A percentile compares a stretch with the other conserved stretches of the same genome.
Conservation (phyloP, 805 yeast species). For the Kockiozyma suomiensis region DNA sequence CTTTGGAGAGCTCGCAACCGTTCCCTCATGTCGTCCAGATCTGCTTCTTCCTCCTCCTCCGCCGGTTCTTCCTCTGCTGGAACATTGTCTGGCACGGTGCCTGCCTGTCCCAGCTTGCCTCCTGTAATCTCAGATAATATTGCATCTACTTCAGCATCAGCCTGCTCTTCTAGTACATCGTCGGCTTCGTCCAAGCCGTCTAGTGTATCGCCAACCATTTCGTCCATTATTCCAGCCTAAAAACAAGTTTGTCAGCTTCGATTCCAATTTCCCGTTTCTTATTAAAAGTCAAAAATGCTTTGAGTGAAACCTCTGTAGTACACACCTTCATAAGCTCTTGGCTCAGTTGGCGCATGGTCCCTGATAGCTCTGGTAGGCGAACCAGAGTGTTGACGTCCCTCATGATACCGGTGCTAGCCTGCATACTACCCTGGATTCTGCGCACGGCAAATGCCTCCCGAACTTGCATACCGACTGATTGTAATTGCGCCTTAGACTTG, state of each 20-base stretch:
- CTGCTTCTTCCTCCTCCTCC: constrained; percentile 64
- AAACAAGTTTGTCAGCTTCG: neutral
- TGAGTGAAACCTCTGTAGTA: neutral
- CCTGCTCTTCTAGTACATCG: constrained; percentile 63
- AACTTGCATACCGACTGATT: constrained; percentile 82
- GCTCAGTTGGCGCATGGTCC: constrained; percentile 82
- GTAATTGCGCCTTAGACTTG: constrained; percentile 81
- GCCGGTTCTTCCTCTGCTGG: constrained; percentile 47
- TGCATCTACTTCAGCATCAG: constrained; percentile 63
- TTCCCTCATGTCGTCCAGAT: constrained; percentile 85
- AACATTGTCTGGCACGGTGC: constrained; percentile 41
- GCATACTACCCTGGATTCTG: constrained; percentile 79
- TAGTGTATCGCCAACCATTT: constrained; percentile 90
- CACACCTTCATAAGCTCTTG: constrained; percentile 66
- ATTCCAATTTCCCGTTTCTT: neutral
- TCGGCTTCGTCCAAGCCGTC: constrained; percentile 69
- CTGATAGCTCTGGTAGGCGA: constrained; percentile 73
- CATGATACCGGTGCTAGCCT: constrained; percentile 78
- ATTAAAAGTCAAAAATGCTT: neutral
- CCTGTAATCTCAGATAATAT: constrained; percentile 53
- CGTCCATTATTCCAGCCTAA: constrained; percentile 68
- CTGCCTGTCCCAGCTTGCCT: constrained; percentile 48
- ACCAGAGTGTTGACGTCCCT: constrained; percentile 81
- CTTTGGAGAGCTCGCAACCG: constrained; percentile 81
- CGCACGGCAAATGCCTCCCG: constrained; percentile 89